Evolutionary conservation across 2,329 filamentous ascomycete species (phyloP).

Genomic region (Sclerotinia trifoliorum): DNA sequence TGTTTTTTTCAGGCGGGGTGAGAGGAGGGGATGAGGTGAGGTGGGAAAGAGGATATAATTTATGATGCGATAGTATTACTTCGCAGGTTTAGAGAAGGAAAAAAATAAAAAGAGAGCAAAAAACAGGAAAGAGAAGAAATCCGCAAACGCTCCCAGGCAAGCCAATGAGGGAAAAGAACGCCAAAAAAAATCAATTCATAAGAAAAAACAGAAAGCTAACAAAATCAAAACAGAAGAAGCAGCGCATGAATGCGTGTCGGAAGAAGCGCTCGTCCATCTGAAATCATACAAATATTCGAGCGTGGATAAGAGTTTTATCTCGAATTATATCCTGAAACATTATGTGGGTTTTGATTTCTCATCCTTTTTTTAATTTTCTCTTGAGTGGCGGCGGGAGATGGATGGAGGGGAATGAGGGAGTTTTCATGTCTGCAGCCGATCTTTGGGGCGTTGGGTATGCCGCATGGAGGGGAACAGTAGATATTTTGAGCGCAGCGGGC

Average conservation of each 20-base stretch:
- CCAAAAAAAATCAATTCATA: neutral
- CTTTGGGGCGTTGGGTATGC: neutral
- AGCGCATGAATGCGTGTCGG: slow-evolving; percentile 73
- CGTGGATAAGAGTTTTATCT: slow-evolving; percentile 93
- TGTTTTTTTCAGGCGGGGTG: neutral
- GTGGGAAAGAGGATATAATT: neutral
- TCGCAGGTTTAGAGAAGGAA: neutral
- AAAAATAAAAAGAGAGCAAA: no score
- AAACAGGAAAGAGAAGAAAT: neutral
- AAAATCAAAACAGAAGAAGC: slow-evolving; percentile 47
- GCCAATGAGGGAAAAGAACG: neutral
- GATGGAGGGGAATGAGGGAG: neutral
- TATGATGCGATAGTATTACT: neutral
- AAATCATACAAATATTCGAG: slow-evolving; percentile 97
- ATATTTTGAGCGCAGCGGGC: neutral
- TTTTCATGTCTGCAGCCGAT: neutral
- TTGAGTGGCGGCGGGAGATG: neutral
- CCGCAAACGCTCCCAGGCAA: neutral
- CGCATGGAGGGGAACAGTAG: neutral
- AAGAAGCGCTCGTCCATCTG: slow-evolving; percentile 86
- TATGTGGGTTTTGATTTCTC: slow-evolving; percentile 65
- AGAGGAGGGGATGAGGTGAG: neutral
- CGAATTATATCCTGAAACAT: slow-evolving; percentile 88
- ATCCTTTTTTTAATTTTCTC: neutral
- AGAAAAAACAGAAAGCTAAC: slow-evolving; percentile 18